Percentiles rank a stretch among this genome's conserved stretches.
These are phyloP conservation scores for Saccharomyces hybrid DNA, from an alignment of 1,139 yeast species.

Conservation along the genomic window DNA sequence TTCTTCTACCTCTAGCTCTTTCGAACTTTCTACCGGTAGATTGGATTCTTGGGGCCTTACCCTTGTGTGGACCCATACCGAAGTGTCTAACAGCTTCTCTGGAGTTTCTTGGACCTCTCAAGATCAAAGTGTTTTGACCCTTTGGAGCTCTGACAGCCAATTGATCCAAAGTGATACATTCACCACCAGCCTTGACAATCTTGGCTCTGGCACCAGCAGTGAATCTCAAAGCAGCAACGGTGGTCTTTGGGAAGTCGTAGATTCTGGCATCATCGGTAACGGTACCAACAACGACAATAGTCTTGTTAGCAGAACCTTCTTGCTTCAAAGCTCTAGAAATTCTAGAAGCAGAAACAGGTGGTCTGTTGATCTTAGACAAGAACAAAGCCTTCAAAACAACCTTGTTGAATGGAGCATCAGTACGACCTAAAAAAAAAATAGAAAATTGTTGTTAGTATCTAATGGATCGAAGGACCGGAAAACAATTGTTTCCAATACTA, in stretches of 20 bases:
- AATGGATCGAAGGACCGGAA: constrained; percentile 12
- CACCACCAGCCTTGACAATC: constrained; percentile 98
- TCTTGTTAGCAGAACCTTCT: constrained; percentile 83
- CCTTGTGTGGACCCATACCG: constrained; percentile 99
- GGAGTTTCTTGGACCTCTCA: constrained; percentile 97
- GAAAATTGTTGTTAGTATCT: constrained; percentile 19
- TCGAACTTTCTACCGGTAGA: constrained; percentile 99
- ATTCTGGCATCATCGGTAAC: constrained; percentile 96
- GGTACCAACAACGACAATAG: constrained; percentile 97
- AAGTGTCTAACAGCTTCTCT: constrained; percentile 99
- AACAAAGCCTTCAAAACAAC: constrained; percentile 87
- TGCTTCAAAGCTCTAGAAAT: constrained; percentile 73
- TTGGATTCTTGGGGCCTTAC: constrained; percentile 96
- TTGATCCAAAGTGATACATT: constrained; percentile 97
- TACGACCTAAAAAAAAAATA: constrained; percentile 58
- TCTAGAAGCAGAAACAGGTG: constrained; percentile 95
- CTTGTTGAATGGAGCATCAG: constrained; percentile 98
- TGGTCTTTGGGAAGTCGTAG: constrained; percentile 88
- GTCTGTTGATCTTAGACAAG: constrained; percentile 98
- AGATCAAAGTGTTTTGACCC: constrained; percentile 94
- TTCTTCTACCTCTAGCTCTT: constrained; percentile 99
- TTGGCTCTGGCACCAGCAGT: constrained; percentile 98
- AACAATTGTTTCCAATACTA: not conserved
- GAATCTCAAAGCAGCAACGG: constrained; percentile 98
- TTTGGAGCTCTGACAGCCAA: constrained; percentile 98